Evolutionary conservation across 495 filamentous ascomycete species (phyloP), one percentile per base, ranked within the genome.

Genomic region (Xylaria acuta): DNA sequence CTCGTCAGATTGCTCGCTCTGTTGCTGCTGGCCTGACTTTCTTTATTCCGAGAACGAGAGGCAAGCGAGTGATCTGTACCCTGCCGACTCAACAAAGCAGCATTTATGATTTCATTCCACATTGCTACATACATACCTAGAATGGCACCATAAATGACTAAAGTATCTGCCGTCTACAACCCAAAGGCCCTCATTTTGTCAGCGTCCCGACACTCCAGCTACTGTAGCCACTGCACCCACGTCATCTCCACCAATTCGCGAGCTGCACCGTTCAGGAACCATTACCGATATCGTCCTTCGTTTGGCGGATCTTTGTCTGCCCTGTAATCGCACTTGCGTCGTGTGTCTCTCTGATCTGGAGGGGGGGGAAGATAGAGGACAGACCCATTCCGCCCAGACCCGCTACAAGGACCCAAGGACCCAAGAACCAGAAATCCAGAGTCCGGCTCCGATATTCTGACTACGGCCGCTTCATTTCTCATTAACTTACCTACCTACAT

Each of bases 381-480:
- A 56, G 65, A 40, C 49, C 47, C 65, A 43, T 6, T 56, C 47
- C 11, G 65, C 47, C 34, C 36, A 67, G 65, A 67, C 65, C 65
- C 65, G 65, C 65, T 67, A 25, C 20, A 27, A 30, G 40, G 16
- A 41, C 36, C 59, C 9, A 65, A 40, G 20, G 7, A 40, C 34
- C 58, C 16, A 62, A n/a, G 36, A 38, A 34, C 14, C 27, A 59
- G 20, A 59, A 32, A 36, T 36, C 41, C 32, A 36, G 12, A 49
- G 32, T 32, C 45, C 64, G 64, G 43, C 47, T 36, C 43, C 64
- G 47, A 67, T 67, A 67, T 67, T 67, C 30, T 53, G 16, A 51
- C 32, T 38, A 34, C 32, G 47, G 8, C 43, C 16, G 47, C 64
- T 53, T 27, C 64, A 25, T 30, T 43, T 43, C 60, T 25, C 22